Conservation (phyloP, 2,329 filamentous ascomycete species). For the Aspergillus ustus region DNA sequence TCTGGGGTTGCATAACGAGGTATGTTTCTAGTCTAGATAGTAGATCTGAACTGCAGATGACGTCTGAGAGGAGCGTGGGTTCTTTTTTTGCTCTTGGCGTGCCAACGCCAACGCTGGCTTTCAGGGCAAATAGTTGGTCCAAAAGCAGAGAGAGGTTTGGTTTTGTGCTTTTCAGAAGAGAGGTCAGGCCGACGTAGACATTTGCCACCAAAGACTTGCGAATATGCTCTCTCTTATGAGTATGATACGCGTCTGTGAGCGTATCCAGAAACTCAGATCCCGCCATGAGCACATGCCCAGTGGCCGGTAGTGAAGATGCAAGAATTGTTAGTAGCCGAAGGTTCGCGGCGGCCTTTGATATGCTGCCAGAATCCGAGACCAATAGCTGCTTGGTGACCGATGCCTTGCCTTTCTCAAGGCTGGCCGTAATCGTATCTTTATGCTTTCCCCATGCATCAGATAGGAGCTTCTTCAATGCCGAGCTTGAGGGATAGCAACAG, state of each 20-base stretch:
- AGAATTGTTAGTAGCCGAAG: constrained; percentile 47
- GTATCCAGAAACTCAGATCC: constrained; percentile 88
- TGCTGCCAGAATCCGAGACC: constrained; percentile 16
- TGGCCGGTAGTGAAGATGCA: constrained; percentile 45
- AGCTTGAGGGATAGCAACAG: constrained; percentile 68
- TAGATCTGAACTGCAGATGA: constrained; percentile 80
- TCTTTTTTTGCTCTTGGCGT: constrained; percentile 44
- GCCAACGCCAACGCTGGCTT: constrained; percentile 70
- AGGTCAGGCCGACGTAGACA: constrained; percentile 74
- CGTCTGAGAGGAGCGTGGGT: constrained; percentile 74
- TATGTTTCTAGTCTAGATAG: constrained; percentile 53
- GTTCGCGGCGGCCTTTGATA: constrained; percentile 27
- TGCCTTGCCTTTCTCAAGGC: constrained; percentile 43
- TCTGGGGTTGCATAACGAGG: constrained; percentile 40
- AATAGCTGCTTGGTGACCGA: constrained; percentile 38
- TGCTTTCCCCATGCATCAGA: constrained; percentile 52
- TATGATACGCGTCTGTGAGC: constrained; percentile 55
- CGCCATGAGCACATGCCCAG: constrained; percentile 69
- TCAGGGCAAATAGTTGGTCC: constrained; percentile 83
- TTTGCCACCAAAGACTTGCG: constrained; percentile 72
- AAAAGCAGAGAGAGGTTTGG: constrained; percentile 76
- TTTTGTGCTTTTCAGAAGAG: constrained; percentile 68
- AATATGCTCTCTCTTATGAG: constrained; percentile 64
- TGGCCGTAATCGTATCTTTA: constrained; percentile 37
- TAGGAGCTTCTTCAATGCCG: constrained; percentile 58